These are phyloP conservation scores for Artemisia argyi DNA, from an alignment of 129 eudicot species.

Conservation along the genomic window DNA sequence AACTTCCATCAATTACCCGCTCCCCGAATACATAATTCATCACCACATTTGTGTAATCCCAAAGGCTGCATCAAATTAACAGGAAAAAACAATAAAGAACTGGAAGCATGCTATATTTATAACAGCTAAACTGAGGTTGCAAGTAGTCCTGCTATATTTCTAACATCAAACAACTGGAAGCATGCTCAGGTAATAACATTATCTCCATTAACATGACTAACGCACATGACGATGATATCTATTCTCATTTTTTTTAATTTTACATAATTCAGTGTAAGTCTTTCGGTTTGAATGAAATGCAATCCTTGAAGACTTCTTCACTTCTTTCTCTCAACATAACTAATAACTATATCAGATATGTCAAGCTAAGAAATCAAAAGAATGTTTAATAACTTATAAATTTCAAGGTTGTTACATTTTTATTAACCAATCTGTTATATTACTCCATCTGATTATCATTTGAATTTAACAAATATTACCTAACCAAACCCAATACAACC, in stretches of 20 bases:
- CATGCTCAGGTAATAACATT: constrained; percentile 4
- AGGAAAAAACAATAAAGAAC: no score
- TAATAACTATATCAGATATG: not conserved
- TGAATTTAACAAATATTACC: not conserved
- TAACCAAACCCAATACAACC: not conserved
- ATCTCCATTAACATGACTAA: not conserved
- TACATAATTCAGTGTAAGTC: not conserved
- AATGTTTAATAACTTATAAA: no score
- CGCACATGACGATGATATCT: not conserved
- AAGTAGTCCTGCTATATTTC: not conserved
- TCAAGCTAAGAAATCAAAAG: no score
- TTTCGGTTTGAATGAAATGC: constrained; percentile 7
- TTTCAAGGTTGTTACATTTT: no score
- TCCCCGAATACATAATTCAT: constrained; percentile 90
- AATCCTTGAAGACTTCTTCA: not conserved
- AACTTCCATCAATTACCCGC: constrained; percentile 24
- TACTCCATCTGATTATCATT: not conserved
- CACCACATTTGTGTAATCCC: constrained; percentile 96
- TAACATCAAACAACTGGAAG: not conserved
- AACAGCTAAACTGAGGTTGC: not conserved
- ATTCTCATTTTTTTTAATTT: not conserved
- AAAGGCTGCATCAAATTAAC: constrained; percentile 71
- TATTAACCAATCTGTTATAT: no score
- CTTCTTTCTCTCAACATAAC: not conserved
- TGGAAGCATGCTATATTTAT: no score